These are phyloP conservation scores for Primulina eburnea DNA, from an alignment of 257 asterid genomes.

Conservation along the genomic window DNA sequence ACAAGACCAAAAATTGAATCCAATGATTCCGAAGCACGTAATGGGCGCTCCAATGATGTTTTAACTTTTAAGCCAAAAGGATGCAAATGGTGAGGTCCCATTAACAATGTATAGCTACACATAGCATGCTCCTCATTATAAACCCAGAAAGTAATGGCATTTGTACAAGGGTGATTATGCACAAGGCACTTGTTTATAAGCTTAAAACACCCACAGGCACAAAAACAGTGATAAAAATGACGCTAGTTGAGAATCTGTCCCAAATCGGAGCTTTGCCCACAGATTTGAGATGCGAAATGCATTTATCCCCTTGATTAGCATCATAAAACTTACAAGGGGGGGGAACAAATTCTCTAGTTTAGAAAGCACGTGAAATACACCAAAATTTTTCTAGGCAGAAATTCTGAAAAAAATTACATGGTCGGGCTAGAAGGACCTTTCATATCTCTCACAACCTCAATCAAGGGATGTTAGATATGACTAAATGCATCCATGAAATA, in stretches of 20 bases:
- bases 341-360: background rate
- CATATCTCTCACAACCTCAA: background rate
- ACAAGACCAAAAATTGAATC: background rate
- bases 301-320: background rate
- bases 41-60: background rate
- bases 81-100: background rate
- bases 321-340: background rate
- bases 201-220: background rate
- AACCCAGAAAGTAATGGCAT: background rate
- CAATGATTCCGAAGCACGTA: background rate
- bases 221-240: background rate
- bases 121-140: too few relatives aligned
- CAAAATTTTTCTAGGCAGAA: too few relatives aligned
- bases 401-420: background rate
- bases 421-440: background rate
- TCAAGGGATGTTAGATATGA: background rate
- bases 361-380: background rate
- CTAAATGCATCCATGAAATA: background rate
- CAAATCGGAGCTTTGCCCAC: background rate
- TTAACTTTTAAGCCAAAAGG: slow-evolving; percentile 1
- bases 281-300: background rate
- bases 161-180: background rate
- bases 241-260: background rate
- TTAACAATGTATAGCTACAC: too few relatives aligned
- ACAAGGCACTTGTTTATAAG: background rate